phyloP scores from a whole-genome alignment of 2,329 filamentous ascomycete genomes.

The Fusarium subtropicale region DNA sequence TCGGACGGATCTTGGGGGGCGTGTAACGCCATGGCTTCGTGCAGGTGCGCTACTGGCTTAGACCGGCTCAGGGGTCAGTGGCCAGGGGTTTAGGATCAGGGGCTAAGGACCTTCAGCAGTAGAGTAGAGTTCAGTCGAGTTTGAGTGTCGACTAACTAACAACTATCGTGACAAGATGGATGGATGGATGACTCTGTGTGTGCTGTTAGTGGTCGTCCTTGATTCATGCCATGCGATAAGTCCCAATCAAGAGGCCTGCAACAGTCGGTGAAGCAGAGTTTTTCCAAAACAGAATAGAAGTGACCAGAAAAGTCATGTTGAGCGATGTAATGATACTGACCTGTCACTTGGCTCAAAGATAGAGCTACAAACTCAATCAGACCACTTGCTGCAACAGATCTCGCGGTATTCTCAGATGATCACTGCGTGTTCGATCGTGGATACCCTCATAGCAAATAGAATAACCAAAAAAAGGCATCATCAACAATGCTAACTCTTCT shows the following conservation, averaged over 20 bases:
- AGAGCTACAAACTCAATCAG: constrained; percentile 24
- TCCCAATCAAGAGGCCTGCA: constrained; percentile 18
- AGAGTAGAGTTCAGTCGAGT: constrained; percentile 2
- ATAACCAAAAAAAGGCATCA: neutral
- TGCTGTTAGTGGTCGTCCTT: constrained; percentile 25
- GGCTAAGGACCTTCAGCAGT: neutral
- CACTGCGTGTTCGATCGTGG: constrained; percentile 15
- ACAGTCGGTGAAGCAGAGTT: constrained; percentile 34
- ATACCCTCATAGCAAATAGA: constrained; percentile 13
- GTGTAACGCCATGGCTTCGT: constrained; percentile 27
- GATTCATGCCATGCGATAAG: constrained; percentile 24
- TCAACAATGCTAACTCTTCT: constrained; percentile 4
- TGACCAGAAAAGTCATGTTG: constrained; percentile 9
- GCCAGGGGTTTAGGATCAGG: constrained; percentile 22
- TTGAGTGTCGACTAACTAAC: neutral
- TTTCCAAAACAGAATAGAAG: neutral
- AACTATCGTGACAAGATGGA: constrained; percentile 26
- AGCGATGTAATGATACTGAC: neutral
- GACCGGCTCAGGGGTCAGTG: constrained; percentile 34
- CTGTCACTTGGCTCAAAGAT: constrained; percentile 9
- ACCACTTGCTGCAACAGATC: constrained; percentile 12
- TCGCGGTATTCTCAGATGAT: constrained; percentile 35
- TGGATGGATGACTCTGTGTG: constrained; percentile 32
- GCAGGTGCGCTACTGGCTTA: constrained; percentile 22
- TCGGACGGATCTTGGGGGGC: constrained; percentile 18